Evolutionary conservation across 192 early-diverging fungal species (phyloP).

Genomic region (Coemansia brasiliensis): DNA sequence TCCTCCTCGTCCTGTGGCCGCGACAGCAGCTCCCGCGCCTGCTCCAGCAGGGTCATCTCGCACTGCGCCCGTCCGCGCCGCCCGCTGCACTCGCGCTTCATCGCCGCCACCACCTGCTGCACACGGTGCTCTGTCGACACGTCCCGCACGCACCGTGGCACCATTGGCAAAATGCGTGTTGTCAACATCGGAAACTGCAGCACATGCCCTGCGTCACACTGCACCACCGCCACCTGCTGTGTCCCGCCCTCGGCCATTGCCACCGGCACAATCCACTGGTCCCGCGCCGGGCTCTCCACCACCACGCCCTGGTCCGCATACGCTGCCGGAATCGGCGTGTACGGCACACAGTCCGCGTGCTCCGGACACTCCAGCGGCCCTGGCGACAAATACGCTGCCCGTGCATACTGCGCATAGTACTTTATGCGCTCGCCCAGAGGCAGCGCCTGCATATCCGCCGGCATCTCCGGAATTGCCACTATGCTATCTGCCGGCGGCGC

Average conservation of each 20-base stretch:
- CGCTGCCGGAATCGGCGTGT: slow-evolving; percentile 15
- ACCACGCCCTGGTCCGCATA: slow-evolving; percentile 6
- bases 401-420: slow-evolving; percentile 20
- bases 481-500: slow-evolving; percentile 21
- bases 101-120: slow-evolving; percentile 32
- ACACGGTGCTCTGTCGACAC: slow-evolving; percentile 39
- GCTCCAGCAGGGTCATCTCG: slow-evolving; percentile 28
- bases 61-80: slow-evolving; percentile 41
- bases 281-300: slow-evolving; percentile 12
- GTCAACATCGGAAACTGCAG: slow-evolving; percentile 33
- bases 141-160: slow-evolving; percentile 46
- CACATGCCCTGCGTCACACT: slow-evolving; percentile 44
- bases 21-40: slow-evolving; percentile 24
- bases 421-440: slow-evolving; percentile 15
- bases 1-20: slow-evolving; percentile 1
- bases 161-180: slow-evolving; percentile 19
- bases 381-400: slow-evolving; percentile 26
- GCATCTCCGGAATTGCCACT: slow-evolving; percentile 8
- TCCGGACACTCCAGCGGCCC: slow-evolving; percentile 40
- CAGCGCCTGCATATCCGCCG: neutral
- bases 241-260: neutral
- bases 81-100: slow-evolving; percentile 28
- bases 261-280: slow-evolving; percentile 33
- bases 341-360: slow-evolving; percentile 45
- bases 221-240: slow-evolving; percentile 22